Percentiles rank a stretch among this genome's conserved stretches.
Evolutionary conservation across 2,329 filamentous ascomycete genomes (phyloP).

Genomic region (Acarospora socialis): DNA sequence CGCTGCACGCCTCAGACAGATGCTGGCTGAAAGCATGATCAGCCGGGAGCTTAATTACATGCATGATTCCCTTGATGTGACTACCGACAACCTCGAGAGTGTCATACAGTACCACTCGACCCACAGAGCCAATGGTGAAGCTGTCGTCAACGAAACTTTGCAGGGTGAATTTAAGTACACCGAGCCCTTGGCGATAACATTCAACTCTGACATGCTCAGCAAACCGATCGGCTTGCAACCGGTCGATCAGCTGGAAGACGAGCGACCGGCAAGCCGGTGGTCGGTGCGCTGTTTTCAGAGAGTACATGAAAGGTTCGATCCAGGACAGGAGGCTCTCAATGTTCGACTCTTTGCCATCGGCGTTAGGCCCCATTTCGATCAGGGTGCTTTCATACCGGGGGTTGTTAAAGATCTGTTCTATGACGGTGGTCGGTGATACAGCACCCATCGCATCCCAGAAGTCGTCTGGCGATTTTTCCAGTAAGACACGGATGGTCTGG

Average conservation of each 20-base stretch:
- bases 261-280: constrained; percentile 70
- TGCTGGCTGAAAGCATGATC: constrained; percentile 36
- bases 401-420: constrained; percentile 71
- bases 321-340: constrained; percentile 55
- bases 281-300: constrained; percentile 60
- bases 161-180: constrained; percentile 31
- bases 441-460: constrained; percentile 84
- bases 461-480: constrained; percentile 61
- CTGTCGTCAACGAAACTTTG: constrained; percentile 34
- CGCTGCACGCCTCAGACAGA: constrained; percentile 42
- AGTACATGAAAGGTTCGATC: constrained; percentile 64
- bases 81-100: constrained; percentile 32
- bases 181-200: constrained; percentile 32
- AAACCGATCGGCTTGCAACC: constrained; percentile 29
- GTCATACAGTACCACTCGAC: constrained; percentile 34
- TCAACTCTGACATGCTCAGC: constrained; percentile 29
- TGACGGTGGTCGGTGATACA: constrained; percentile 62
- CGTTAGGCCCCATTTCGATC: constrained; percentile 37
- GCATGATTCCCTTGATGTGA: constrained; percentile 43
- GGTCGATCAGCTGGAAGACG: constrained; percentile 57
- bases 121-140: constrained; percentile 30
- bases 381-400: constrained; percentile 49
- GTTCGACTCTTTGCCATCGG: constrained; percentile 42
- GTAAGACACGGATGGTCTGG: constrained; percentile 52
- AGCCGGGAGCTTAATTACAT: constrained; percentile 35